These are phyloP conservation scores for Coix lacrymajobi DNA, from an alignment of 176 grass and related monocot genomes.

Conservation along the genomic window DNA sequence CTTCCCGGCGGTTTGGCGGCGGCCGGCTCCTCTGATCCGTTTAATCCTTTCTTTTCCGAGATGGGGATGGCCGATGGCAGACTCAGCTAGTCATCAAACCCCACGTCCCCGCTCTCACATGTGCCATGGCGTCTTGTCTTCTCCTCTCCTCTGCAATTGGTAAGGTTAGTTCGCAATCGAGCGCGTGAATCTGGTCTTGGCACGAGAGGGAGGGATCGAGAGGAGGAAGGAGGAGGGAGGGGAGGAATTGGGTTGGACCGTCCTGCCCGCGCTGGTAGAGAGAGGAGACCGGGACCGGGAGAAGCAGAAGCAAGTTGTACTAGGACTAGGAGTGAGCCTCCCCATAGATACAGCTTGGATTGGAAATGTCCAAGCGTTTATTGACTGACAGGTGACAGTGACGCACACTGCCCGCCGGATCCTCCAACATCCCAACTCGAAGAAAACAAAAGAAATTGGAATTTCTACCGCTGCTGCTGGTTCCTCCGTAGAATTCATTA, in stretches of 20 bases:
- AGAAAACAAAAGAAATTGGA: neutral
- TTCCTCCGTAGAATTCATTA: too few relatives aligned
- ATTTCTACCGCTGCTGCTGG: too few relatives aligned
- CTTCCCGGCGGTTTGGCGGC: neutral
- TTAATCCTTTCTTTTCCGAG: neutral
- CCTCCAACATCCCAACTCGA: neutral
- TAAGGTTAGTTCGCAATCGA: neutral
- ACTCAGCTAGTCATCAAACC: neutral
- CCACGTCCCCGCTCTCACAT: neutral
- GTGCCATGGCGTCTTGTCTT: neutral
- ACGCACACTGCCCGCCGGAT: neutral
- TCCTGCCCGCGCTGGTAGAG: neutral
- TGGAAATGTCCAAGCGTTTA: neutral
- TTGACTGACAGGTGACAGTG: slow-evolving; percentile 13
- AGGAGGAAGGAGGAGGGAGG: neutral
- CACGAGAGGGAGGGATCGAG: neutral
- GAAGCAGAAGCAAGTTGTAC: neutral
- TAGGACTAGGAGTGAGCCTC: neutral
- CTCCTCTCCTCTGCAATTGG: neutral
- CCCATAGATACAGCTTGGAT: too few relatives aligned
- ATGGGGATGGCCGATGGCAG: neutral
- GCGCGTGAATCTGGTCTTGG: neutral
- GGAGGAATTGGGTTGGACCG: neutral
- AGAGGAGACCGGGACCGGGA: neutral
- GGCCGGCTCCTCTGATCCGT: neutral